phyloP scores from a whole-genome alignment of 768 basidiomycete genomes.

The Mycena kentingensis region DNA sequence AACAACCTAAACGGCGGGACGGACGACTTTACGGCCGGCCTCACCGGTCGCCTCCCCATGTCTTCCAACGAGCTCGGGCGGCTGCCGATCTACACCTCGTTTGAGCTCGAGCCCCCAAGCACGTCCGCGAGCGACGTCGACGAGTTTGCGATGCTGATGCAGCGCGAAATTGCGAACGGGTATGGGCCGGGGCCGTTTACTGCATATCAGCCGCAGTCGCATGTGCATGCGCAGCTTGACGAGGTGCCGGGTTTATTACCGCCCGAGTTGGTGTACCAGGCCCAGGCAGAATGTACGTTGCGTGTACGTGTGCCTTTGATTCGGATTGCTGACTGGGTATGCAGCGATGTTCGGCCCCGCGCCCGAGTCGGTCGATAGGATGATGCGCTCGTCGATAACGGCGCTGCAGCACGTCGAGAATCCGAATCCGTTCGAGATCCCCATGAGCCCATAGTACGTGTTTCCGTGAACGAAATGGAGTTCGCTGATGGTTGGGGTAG shows the following conservation, averaged over 20 bases:
- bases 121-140: background rate
- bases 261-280: background rate
- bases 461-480: background rate
- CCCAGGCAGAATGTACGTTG: background rate
- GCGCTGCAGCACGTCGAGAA: background rate
- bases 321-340: background rate
- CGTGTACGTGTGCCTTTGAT: background rate
- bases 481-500: background rate
- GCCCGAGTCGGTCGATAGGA: no score
- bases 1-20: background rate
- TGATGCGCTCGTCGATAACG: no score
- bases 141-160: background rate
- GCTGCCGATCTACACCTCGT: slow-evolving; percentile 10
- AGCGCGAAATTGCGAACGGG: background rate
- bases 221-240: background rate
- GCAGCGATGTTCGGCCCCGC: no score
- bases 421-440: background rate
- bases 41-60: slow-evolving; percentile 10
- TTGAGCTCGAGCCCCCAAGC: background rate
- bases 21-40: slow-evolving; percentile 3
- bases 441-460: background rate
- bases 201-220: background rate
- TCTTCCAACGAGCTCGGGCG: slow-evolving; percentile 10
- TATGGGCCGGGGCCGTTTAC: background rate
- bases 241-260: background rate